These are phyloP conservation scores for Scutellaria baicalensis DNA, from an alignment of 257 asterid species.

Conservation along the genomic window DNA sequence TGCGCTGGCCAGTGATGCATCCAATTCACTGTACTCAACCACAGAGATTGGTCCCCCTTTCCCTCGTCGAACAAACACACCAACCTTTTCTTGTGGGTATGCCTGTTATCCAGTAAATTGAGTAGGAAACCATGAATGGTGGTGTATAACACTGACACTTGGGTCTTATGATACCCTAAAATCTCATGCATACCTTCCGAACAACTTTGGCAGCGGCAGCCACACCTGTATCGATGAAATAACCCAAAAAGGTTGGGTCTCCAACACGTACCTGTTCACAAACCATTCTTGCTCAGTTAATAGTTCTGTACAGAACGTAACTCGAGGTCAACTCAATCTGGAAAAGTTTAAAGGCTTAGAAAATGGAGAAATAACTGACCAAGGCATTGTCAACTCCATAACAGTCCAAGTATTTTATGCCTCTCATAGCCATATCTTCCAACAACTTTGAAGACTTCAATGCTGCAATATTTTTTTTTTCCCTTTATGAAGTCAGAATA, in stretches of 20 bases:
- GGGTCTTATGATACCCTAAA: not conserved
- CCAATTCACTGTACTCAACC: constrained; percentile 91
- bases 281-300: constrained; percentile 5
- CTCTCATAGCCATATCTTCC: constrained; percentile 90
- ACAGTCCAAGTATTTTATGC: constrained; percentile 84
- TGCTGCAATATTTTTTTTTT: constrained; percentile 44
- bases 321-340: not conserved
- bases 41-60: constrained; percentile 93
- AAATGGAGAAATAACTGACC: constrained; percentile 38
- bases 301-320: constrained; percentile 1
- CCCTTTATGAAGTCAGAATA: constrained; percentile 8
- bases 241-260: constrained; percentile 96
- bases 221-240: constrained; percentile 81
- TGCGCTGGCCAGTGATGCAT: constrained; percentile 64
- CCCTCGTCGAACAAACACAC: constrained; percentile 90
- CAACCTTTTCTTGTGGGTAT: constrained; percentile 98
- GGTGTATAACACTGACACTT: not conserved
- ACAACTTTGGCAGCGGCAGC: constrained; percentile 97
- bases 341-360: not conserved
- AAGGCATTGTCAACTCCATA: constrained; percentile 97
- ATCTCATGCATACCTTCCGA: constrained; percentile 29
- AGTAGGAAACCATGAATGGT: not conserved
- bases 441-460: constrained; percentile 64
- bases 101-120: constrained; percentile 39
- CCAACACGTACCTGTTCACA: constrained; percentile 83